Percentiles rank a stretch among this genome's conserved stretches.
phyloP scores from a whole-genome alignment of 768 basidiomycete genomes.

The Clitopilus hobsonii region DNA sequence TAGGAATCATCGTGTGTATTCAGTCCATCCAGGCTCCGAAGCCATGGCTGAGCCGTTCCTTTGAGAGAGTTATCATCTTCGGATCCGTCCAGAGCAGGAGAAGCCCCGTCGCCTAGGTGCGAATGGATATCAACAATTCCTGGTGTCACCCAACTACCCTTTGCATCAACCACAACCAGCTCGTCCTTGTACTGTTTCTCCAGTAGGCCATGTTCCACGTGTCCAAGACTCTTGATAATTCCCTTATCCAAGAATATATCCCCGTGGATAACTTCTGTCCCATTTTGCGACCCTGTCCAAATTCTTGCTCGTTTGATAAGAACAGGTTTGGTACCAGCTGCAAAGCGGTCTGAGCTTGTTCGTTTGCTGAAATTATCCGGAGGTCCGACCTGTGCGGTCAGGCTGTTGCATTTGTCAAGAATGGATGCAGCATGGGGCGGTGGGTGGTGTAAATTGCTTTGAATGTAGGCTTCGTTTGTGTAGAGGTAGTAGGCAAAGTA shows the following conservation, averaged over 20 bases:
- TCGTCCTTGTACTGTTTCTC: conserved; percentile 25
- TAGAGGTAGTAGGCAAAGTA: neutral
- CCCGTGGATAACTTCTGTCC: conserved; percentile 57
- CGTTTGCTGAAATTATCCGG: conserved; percentile 43
- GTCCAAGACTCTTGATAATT: conserved; percentile 56
- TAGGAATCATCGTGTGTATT: conserved; percentile 81
- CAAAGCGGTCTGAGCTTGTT: conserved; percentile 60
- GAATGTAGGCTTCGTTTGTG: neutral
- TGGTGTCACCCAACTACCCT: conserved; percentile 79
- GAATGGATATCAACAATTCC: conserved; percentile 67
- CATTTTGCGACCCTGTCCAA: conserved; percentile 76
- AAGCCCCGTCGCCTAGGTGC: conserved; percentile 52
- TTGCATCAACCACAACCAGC: conserved; percentile 53
- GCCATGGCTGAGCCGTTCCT: conserved; percentile 48
- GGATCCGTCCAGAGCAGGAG: conserved; percentile 48
- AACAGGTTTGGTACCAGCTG: conserved; percentile 54
- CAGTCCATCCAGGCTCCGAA: conserved; percentile 72
- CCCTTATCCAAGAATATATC: conserved; percentile 71
- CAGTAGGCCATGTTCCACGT: conserved; percentile 26
- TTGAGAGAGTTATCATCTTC: conserved; percentile 53
- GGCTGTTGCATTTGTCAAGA: conserved; percentile 39
- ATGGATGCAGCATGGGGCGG: conserved; percentile 22
- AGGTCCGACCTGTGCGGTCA: conserved; percentile 37
- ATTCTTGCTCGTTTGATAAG: conserved; percentile 73
- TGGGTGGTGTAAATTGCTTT: neutral